These are phyloP conservation scores for Xerocomellus intermedius DNA, from an alignment of 768 basidiomycete species.

Conservation along the genomic window DNA sequence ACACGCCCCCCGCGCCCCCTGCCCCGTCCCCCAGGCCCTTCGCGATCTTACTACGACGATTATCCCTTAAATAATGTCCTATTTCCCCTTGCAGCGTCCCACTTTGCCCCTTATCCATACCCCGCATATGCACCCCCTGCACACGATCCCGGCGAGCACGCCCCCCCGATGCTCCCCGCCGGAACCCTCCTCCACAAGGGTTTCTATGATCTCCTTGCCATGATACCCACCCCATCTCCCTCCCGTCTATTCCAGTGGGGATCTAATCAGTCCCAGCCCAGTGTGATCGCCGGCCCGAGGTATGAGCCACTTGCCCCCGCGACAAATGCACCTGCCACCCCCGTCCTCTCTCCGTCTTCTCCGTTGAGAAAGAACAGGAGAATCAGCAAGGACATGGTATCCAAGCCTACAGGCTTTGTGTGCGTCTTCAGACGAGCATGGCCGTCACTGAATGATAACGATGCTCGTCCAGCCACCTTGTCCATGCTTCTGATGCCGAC, in stretches of 20 bases:
- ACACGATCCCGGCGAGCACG: constrained; percentile 21
- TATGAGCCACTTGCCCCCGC: constrained; percentile 53
- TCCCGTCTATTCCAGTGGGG: constrained; percentile 61
- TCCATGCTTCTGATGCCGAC: constrained; percentile 89
- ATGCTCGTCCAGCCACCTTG: constrained; percentile 62
- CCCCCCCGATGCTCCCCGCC: constrained; percentile 52
- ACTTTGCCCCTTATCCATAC: not conserved
- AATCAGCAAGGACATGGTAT: constrained; percentile 89
- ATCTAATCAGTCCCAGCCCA: constrained; percentile 33
- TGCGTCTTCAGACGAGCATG: constrained; percentile 43
- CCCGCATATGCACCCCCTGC: not conserved
- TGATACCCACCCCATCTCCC: constrained; percentile 70
- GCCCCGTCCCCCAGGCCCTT: not conserved
- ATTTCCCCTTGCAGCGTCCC: not conserved
- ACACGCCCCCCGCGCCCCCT: not conserved
- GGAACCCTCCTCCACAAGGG: constrained; percentile 83
- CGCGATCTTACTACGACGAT: not conserved
- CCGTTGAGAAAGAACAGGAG: constrained; percentile 54
- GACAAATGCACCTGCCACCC: not conserved
- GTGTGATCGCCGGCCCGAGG: constrained; percentile 57
- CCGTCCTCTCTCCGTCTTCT: constrained; percentile 33
- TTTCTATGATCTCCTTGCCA: constrained; percentile 82
- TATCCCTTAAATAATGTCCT: not conserved
- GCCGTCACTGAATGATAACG: constrained; percentile 18
- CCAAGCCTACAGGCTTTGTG: constrained; percentile 79